Evolutionary conservation across 805 yeast species (phyloP), one percentile per base, ranked within the genome.

Genomic region (Candida ulmi): DNA sequence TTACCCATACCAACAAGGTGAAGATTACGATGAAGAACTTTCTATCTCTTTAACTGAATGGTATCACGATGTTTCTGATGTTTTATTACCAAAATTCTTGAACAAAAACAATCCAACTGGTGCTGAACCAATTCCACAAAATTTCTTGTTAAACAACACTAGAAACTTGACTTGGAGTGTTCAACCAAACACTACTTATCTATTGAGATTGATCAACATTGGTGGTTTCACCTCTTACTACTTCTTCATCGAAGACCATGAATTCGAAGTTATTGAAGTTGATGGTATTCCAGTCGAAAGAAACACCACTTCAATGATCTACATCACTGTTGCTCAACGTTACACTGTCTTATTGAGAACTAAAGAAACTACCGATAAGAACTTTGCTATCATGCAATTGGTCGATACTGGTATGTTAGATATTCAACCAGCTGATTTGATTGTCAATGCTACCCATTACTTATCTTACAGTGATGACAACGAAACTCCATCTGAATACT

Each of bases 111-210:
- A 93, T 64, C 99, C 99, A 43, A 87, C 96, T 9, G 99, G 99
- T 57, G 96, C 98, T 33, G 99, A 93, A 67, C 99, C 99, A 37
- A 80, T 93, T 51, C 99, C 99, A 8, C 83, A 85, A 50, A 66
- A 69, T 58, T 63, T 84, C 51, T 72, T 93, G 52, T 69, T 88
- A 61, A 91, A 91, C 66, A 88, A 88, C 58, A 81, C 95, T 11
- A 74, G 71, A 55, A 83, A 84, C 62, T 68, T 74, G 55, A 76
- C 90, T n/a, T 78, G 88, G 83, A 48, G 65, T 8, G 95, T 91
- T 40, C 57, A 85, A 66, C 95, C 98, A 8, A 78, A 79, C 65
- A 88, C 78, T 29, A 90, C 96, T 15, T 93, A 93, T 61, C 66
- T 84, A 51, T 50, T 93, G 46, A 77, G 96, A 59, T 63, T 93